A percentile compares a stretch with the other conserved stretches of the same genome.
phyloP scores from a whole-genome alignment of 73 alveolate species.

The Durusdinium trenchii region DNA sequence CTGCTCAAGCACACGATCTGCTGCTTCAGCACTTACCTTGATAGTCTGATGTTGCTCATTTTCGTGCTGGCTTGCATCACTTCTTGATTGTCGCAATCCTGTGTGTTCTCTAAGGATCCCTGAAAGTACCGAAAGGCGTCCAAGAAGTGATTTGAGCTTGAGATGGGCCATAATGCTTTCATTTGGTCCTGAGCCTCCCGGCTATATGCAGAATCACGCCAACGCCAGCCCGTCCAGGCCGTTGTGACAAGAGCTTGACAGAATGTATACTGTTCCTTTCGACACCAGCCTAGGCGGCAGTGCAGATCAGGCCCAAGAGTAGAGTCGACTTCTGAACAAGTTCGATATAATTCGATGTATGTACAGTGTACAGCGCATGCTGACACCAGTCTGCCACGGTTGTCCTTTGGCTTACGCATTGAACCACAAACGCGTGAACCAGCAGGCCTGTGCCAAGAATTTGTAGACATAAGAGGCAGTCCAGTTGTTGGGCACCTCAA shows the following conservation, averaged over 20 bases:
- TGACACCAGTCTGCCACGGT: background rate
- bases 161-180: too few species aligned
- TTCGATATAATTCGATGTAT: background rate
- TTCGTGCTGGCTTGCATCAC: too few species aligned
- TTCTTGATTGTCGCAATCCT: too few species aligned
- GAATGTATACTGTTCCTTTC: constrained; percentile 30
- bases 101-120: too few species aligned
- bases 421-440: background rate
- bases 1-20: constrained; percentile 53
- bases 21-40: constrained; percentile 63
- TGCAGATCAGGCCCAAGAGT: background rate
- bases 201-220: constrained; percentile 51
- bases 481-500: constrained; percentile 55
- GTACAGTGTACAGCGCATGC: background rate
- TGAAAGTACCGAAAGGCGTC: too few species aligned
- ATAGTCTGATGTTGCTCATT: background rate
- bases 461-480: constrained; percentile 46
- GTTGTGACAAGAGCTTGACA: constrained; percentile 51
- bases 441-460: constrained; percentile 30
- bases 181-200: background rate
- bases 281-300: constrained; percentile 36
- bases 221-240: constrained; percentile 73
- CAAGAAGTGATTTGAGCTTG: too few species aligned
- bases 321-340: background rate
- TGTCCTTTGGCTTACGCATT: background rate